Base-by-base conservation (phyloP, 139 green algal genomes). In the Coelastrella sp. region DNA sequence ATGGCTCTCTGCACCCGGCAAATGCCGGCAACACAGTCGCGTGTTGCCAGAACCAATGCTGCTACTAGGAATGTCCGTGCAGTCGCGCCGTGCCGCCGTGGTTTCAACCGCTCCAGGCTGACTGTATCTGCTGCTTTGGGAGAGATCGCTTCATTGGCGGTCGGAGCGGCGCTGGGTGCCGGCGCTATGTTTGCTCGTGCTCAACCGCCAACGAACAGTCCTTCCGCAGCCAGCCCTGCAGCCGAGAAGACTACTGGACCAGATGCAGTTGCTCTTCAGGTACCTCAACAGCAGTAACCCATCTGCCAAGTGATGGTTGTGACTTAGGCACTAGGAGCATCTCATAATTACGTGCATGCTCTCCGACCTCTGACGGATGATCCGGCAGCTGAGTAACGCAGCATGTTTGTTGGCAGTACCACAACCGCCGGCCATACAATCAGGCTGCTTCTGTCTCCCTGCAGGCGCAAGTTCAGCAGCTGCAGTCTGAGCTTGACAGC, bases 61-160 rank as follows among this genome's bases (percentile, higher is more conserved):
- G 17, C 17, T 23, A 59, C 17, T 22, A 82, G 76, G 6, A 60
- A 59, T 64, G 4, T 64, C 23, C 22, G 76, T 47, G 11, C 23
- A 8, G 54, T 82, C 6, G 76, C 23, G 11, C 76, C 76, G 14
- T 76, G 17, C 17, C 68, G 68, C 68, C 68, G 14, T 23, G 17
- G 68, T 22, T 32, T 23, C 17, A 76, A 76, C 68, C 68, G 68
- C 68, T 76, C 68, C 68, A 76, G 17, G 68, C 22, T 76, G 68
- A 17, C 68, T 76, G 68, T 76, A 17, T 76, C 56, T 71, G 80
- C 80, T 60, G 80, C 80, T 23, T 22, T 86, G 59, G 80, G 80
- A n/a, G 80, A 85, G 32, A 61, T 87, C 20, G 81, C 81, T 59
- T 61, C 81, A 14, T 68, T 87, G 68, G 83, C 83, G 8, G 68